Percentiles rank a stretch among this genome's conserved stretches.
Evolutionary conservation across 164 flowering plant species (phyloP).

Genomic region (Magnolia kwangsiensis): DNA sequence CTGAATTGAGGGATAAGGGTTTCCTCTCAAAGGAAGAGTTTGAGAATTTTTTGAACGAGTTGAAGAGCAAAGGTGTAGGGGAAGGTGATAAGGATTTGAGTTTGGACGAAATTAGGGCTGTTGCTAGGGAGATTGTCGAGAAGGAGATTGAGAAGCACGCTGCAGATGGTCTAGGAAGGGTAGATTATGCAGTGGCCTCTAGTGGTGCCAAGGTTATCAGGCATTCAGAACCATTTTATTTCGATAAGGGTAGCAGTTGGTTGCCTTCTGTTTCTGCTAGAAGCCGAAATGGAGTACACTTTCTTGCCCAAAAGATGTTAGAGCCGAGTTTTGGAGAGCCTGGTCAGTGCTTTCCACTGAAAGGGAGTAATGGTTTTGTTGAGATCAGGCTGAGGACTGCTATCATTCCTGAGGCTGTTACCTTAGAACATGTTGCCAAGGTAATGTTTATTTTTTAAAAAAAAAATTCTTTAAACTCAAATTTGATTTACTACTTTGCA

Average conservation of each 20-base stretch:
- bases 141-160: slow-evolving; percentile 81
- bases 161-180: slow-evolving; percentile 80
- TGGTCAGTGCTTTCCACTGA: slow-evolving; percentile 78
- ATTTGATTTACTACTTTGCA: background rate
- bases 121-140: slow-evolving; percentile 59
- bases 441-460: slow-evolving; percentile 27
- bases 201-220: slow-evolving; percentile 59
- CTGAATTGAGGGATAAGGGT: slow-evolving; percentile 24
- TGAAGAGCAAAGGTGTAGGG: slow-evolving; percentile 19
- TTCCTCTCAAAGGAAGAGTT: slow-evolving; percentile 58
- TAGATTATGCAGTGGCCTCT: slow-evolving; percentile 73
- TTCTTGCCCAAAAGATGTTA: slow-evolving; percentile 56
- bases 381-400: slow-evolving; percentile 59
- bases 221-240: slow-evolving; percentile 58
- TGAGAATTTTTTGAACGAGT: slow-evolving; percentile 37
- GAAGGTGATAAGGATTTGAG: slow-evolving; percentile 22
- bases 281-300: slow-evolving; percentile 28
- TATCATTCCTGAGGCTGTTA: slow-evolving; percentile 73
- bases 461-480: too few species aligned
- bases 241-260: slow-evolving; percentile 33
- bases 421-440: slow-evolving; percentile 88
- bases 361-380: slow-evolving; percentile 72
- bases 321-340: slow-evolving; percentile 93
- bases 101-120: slow-evolving; percentile 53
- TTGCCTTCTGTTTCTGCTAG: slow-evolving; percentile 1